phyloP scores from a whole-genome alignment of 2,329 filamentous ascomycete genomes.

The Fusarium pininemorale region DNA sequence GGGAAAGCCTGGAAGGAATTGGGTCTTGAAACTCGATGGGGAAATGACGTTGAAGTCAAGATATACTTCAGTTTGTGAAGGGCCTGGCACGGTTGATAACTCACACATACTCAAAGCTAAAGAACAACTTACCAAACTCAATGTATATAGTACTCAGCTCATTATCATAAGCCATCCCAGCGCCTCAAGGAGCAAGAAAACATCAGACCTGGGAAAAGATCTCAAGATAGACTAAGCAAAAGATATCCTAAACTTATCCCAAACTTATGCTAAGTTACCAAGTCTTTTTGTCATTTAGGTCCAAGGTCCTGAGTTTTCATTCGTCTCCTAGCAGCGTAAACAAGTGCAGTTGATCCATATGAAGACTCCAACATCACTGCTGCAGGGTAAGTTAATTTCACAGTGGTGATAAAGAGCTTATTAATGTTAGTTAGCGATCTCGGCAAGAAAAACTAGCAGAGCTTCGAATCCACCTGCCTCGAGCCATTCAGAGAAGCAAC shows the following conservation, averaged over 20 bases:
- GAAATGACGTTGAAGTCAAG: conserved; percentile 80
- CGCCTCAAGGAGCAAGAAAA: too few species aligned
- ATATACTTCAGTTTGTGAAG: conserved; percentile 60
- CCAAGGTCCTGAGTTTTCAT: too few species aligned
- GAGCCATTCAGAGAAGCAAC: conserved; percentile 2
- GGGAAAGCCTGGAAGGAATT: conserved; percentile 80
- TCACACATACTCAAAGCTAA: background rate
- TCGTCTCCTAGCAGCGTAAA: too few species aligned
- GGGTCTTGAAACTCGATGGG: conserved; percentile 75
- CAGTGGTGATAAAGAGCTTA: background rate
- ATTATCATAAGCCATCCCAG: background rate
- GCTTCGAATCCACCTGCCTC: conserved; percentile 1
- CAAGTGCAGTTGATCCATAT: background rate
- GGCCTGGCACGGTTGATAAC: background rate
- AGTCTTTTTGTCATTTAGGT: too few species aligned
- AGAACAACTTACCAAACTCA: background rate
- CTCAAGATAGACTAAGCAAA: too few species aligned
- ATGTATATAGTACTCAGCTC: background rate
- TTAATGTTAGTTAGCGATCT: background rate
- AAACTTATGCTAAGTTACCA: too few species aligned
- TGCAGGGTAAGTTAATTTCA: background rate
- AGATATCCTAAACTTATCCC: too few species aligned
- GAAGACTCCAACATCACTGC: too few species aligned
- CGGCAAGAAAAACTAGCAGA: conserved; percentile 11
- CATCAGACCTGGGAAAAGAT: too few species aligned